Evolutionary conservation across 106 monocot genomes (phyloP).

Genomic region (Dendrobium chrysotoxum): DNA sequence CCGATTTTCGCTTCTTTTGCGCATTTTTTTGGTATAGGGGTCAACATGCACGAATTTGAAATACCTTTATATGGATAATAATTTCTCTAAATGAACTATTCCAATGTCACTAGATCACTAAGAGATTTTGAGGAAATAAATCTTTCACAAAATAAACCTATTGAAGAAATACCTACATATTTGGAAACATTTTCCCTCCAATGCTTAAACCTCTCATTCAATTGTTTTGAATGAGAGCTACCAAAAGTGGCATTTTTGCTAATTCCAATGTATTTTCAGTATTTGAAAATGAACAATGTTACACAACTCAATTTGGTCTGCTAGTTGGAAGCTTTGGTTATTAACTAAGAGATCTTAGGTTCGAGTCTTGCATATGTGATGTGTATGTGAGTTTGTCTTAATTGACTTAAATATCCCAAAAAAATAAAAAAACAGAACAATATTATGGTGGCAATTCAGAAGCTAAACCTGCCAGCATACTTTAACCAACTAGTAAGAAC

Average conservation of each 20-base stretch:
- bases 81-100: conserved; percentile 9
- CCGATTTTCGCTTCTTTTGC: too few species aligned
- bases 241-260: conserved; percentile 6
- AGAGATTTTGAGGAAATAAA: background rate
- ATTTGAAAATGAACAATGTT: conserved; percentile 2
- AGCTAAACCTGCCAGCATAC: conserved; percentile 21
- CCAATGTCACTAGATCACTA: background rate
- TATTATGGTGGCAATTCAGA: background rate
- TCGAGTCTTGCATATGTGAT: too few species aligned
- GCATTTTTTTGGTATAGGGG: too few species aligned
- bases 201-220: conserved; percentile 19
- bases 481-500: background rate
- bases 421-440: too few species aligned
- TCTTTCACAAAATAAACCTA: conserved; percentile 13
- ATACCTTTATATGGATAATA: conserved; percentile 9
- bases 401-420: too few species aligned
- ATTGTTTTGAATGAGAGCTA: background rate
- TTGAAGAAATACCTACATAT: conserved; percentile 1
- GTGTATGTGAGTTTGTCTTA: too few species aligned
- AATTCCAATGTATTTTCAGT: conserved; percentile 5
- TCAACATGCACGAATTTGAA: background rate
- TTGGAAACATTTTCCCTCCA: background rate
- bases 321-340: too few species aligned
- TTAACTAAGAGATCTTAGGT: too few species aligned
- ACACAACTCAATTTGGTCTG: too few species aligned